These are phyloP conservation scores for Vanrija sp. DNA, from an alignment of 1,284 basidiomycete genomes.

Conservation along the genomic window DNA sequence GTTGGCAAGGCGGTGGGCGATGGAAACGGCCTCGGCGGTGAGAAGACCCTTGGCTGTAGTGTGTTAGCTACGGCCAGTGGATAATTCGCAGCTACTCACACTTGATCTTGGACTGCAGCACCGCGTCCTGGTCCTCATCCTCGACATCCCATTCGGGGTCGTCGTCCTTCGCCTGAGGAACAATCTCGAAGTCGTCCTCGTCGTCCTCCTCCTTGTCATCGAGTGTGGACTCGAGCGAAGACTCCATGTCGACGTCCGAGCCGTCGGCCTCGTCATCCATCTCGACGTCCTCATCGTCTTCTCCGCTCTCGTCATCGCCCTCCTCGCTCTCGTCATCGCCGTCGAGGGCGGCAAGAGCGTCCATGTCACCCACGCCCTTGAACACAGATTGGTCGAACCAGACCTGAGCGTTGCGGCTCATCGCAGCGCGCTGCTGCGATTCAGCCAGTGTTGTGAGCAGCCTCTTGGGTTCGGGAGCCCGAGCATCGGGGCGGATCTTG, in stretches of 20 bases:
- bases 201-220: conserved; percentile 26
- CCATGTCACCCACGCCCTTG: conserved; percentile 63
- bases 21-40: conserved; percentile 85
- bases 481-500: conserved; percentile 7
- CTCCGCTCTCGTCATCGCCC: conserved; percentile 24
- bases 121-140: conserved; percentile 71
- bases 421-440: conserved; percentile 39
- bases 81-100: conserved; percentile 53
- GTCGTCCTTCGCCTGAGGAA: conserved; percentile 60
- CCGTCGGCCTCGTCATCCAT: conserved; percentile 36
- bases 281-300: conserved; percentile 45
- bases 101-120: conserved; percentile 65
- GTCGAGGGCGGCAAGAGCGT: conserved; percentile 53
- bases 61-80: neutral
- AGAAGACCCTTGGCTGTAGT: conserved; percentile 72
- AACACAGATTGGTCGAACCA: conserved; percentile 98
- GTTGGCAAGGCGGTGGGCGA: conserved; percentile 91
- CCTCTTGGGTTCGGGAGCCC: conserved; percentile 40
- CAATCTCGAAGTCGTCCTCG: conserved; percentile 66
- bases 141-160: conserved; percentile 74
- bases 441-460: conserved; percentile 40
- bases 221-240: conserved; percentile 21
- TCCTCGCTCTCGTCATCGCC: conserved; percentile 53
- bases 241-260: conserved; percentile 38
- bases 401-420: conserved; percentile 58